Evolutionary conservation across 768 basidiomycete genomes (phyloP).

Genomic region (Agrocybe chaxingu): DNA sequence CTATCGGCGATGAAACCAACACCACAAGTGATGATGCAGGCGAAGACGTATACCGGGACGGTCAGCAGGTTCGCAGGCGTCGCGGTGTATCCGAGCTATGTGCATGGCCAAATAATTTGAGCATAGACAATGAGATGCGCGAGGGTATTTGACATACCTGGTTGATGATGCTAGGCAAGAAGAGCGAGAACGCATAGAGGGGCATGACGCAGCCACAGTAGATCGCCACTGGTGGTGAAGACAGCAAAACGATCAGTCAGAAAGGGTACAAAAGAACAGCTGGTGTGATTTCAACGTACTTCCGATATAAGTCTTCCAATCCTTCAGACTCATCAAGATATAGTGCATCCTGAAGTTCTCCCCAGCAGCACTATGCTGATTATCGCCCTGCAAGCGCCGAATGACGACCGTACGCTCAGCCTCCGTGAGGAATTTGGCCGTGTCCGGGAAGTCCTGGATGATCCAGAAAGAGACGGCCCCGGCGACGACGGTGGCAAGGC

Average conservation of each 20-base stretch:
- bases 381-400: conserved; percentile 60
- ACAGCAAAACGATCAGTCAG: neutral
- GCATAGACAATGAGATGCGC: too few species aligned
- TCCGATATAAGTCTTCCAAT: conserved; percentile 72
- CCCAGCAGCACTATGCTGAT: conserved; percentile 72
- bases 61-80: conserved; percentile 74
- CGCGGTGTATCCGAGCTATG: conserved; percentile 48
- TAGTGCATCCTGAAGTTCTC: conserved; percentile 58
- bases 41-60: conserved; percentile 72
- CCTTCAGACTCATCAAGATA: conserved; percentile 54
- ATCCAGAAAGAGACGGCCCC: conserved; percentile 69
- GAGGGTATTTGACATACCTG: conserved; percentile 36
- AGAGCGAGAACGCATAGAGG: conserved; percentile 74
- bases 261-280: neutral
- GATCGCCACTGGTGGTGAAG: conserved; percentile 41
- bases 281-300: conserved; percentile 28
- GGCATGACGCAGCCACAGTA: conserved; percentile 61
- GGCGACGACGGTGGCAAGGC: conserved; percentile 64
- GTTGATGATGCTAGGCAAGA: conserved; percentile 77
- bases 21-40: conserved; percentile 61
- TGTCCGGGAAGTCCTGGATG: conserved; percentile 82
- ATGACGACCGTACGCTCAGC: conserved; percentile 66
- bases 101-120: too few species aligned
- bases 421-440: conserved; percentile 73
- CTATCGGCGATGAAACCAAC: conserved; percentile 66